Percentiles rank a stretch among this genome's conserved stretches.
phyloP scores from a whole-genome alignment of 495 filamentous ascomycete species.

The Physcia stellaris region DNA sequence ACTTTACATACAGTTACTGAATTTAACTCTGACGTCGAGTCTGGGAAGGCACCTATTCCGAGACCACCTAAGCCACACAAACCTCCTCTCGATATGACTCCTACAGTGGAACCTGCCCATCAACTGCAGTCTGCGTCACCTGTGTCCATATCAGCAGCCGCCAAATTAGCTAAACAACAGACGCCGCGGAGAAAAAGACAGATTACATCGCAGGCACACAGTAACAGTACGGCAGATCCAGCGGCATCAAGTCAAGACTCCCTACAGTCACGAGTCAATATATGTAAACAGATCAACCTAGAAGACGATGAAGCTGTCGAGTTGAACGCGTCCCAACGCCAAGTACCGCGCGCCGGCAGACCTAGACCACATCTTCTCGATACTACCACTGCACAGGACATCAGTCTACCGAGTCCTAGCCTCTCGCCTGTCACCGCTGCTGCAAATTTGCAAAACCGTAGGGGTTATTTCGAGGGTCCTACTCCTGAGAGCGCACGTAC shows the following conservation, averaged over 20 bases:
- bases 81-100: not conserved
- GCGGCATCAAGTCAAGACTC: no score
- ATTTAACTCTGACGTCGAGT: conserved; percentile 13
- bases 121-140: conserved; percentile 43
- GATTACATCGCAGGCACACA: conserved; percentile 18
- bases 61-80: not conserved
- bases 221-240: no score
- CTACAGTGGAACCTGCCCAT: conserved; percentile 9
- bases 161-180: not conserved
- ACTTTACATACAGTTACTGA: conserved; percentile 34
- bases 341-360: conserved; percentile 1
- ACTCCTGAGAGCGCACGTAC: not conserved
- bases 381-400: conserved; percentile 65
- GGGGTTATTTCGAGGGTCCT: conserved; percentile 11
- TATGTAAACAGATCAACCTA: no score
- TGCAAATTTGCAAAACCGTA: conserved; percentile 41
- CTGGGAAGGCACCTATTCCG: conserved; percentile 2
- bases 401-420: conserved; percentile 87
- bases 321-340: conserved; percentile 6
- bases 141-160: conserved; percentile 31
- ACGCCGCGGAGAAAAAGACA: conserved; percentile 19
- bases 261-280: no score
- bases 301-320: no score
- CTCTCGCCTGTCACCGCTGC: conserved; percentile 83
- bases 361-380: conserved; percentile 33